Percentiles rank a stretch among this genome's conserved stretches.
These are phyloP conservation scores for Aspergillus persii DNA, from an alignment of 2,329 filamentous ascomycete genomes.

Conservation along the genomic window DNA sequence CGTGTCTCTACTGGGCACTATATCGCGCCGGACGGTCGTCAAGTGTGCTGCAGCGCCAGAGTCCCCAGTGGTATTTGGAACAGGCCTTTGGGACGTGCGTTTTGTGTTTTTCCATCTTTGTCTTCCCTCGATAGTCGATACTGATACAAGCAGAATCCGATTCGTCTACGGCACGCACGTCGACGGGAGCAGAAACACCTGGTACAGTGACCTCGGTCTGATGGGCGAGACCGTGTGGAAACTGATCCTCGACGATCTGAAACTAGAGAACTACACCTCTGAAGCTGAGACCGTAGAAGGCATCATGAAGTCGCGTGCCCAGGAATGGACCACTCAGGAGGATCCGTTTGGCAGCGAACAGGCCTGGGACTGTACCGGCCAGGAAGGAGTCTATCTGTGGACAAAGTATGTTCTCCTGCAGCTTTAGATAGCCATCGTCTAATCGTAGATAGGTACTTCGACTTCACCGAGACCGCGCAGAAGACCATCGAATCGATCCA, in stretches of 20 bases:
- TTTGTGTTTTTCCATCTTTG: conserved; percentile 3
- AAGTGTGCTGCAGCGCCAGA: conserved; percentile 37
- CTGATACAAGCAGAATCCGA: not conserved
- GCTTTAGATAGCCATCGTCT: too few species aligned
- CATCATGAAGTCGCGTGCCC: conserved; percentile 51
- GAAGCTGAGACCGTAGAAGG: conserved; percentile 44
- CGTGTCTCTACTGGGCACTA: conserved; percentile 57
- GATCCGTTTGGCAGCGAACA: conserved; percentile 61
- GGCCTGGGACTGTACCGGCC: conserved; percentile 62
- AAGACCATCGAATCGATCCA: conserved; percentile 58
- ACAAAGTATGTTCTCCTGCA: conserved; percentile 36
- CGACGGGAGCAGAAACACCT: conserved; percentile 35
- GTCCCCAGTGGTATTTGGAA: conserved; percentile 56
- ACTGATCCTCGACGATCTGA: conserved; percentile 52
- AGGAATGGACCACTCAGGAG: conserved; percentile 50
- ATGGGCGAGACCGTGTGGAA: conserved; percentile 62
- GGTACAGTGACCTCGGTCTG: conserved; percentile 34
- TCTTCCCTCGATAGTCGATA: not conserved
- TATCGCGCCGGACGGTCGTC: conserved; percentile 54
- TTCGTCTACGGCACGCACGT: conserved; percentile 32
- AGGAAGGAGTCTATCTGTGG: conserved; percentile 63
- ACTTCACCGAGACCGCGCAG: conserved; percentile 42
- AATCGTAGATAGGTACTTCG: conserved; percentile 44
- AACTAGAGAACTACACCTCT: conserved; percentile 44
- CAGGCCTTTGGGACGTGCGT: conserved; percentile 54